A percentile compares a stretch with the other conserved stretches of the same genome.
phyloP scores from a whole-genome alignment of 1,139 yeast genomes.

The Saccharomyces hybrid region DNA sequence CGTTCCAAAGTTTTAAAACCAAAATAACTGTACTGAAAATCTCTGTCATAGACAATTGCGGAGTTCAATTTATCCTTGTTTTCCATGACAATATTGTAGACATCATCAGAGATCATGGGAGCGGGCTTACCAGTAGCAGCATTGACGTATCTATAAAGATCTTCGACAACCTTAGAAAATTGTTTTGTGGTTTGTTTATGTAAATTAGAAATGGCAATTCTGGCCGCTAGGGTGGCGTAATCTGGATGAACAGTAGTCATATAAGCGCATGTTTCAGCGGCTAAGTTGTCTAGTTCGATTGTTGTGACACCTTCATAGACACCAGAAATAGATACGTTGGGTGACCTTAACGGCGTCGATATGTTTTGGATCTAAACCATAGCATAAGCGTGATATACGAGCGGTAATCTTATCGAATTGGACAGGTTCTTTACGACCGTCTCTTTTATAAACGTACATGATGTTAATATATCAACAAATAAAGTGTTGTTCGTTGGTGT shows the following conservation, averaged over 20 bases:
- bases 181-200: conserved; percentile 86
- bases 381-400: conserved; percentile 60
- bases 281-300: conserved; percentile 85
- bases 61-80: conserved; percentile 62
- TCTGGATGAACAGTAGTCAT: conserved; percentile 97
- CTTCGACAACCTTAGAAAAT: conserved; percentile 65
- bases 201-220: conserved; percentile 84
- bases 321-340: conserved; percentile 81
- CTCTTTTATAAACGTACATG: conserved; percentile 39
- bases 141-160: conserved; percentile 57
- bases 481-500: not conserved
- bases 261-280: conserved; percentile 95
- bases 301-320: conserved; percentile 96
- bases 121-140: conserved; percentile 60
- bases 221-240: conserved; percentile 88
- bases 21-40: conserved; percentile 69
- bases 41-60: conserved; percentile 72
- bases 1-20: conserved; percentile 84
- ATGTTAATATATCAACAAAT: not conserved
- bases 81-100: conserved; percentile 50
- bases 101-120: conserved; percentile 54
- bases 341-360: conserved; percentile 87
- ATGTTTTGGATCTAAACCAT: conserved; percentile 74
- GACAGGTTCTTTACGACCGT: conserved; percentile 83
- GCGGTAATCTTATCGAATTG: conserved; percentile 71